These are phyloP conservation scores for Penicillium aurantiogriseum DNA, from an alignment of 2,329 filamentous ascomycete genomes.

Conservation along the genomic window DNA sequence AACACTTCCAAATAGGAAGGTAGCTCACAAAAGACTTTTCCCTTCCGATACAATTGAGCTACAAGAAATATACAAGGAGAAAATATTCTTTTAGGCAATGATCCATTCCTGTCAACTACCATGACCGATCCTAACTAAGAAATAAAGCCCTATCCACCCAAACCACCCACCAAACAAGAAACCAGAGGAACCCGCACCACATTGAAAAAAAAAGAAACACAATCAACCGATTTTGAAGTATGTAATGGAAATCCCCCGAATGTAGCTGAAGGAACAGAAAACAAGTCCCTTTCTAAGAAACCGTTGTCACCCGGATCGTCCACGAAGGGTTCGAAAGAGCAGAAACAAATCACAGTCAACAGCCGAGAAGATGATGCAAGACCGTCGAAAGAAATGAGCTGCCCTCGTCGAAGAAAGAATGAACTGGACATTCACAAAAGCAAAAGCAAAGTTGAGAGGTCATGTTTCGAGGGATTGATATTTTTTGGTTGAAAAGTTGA, in stretches of 20 bases:
- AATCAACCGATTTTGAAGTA: neutral
- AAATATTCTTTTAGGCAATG: neutral
- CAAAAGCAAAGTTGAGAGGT: slow-evolving; percentile 2
- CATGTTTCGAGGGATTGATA: neutral
- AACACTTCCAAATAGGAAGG: neutral
- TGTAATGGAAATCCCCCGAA: neutral
- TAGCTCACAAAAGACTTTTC: neutral
- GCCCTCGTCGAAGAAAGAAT: neutral
- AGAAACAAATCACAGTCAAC: neutral
- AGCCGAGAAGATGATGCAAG: neutral
- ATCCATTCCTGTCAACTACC: slow-evolving; percentile 7
- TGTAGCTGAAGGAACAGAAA: slow-evolving; percentile 6
- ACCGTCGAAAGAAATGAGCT: neutral
- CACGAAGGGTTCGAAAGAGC: slow-evolving; percentile 7
- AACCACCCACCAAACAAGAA: neutral
- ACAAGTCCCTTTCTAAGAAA: neutral
- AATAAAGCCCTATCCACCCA: neutral
- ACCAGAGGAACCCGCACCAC: neutral
- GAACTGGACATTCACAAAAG: slow-evolving; percentile 10
- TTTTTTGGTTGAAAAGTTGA: slow-evolving; percentile 7
- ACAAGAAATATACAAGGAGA: neutral
- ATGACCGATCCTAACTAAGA: slow-evolving; percentile 4
- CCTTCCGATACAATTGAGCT: too few species aligned
- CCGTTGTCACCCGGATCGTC: slow-evolving; percentile 5
- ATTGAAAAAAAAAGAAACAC: neutral